Evolutionary conservation across 2,329 filamentous ascomycete genomes (phyloP), one percentile per base, ranked within the genome.

Genomic region (Pseudocercospora eumusae): DNA sequence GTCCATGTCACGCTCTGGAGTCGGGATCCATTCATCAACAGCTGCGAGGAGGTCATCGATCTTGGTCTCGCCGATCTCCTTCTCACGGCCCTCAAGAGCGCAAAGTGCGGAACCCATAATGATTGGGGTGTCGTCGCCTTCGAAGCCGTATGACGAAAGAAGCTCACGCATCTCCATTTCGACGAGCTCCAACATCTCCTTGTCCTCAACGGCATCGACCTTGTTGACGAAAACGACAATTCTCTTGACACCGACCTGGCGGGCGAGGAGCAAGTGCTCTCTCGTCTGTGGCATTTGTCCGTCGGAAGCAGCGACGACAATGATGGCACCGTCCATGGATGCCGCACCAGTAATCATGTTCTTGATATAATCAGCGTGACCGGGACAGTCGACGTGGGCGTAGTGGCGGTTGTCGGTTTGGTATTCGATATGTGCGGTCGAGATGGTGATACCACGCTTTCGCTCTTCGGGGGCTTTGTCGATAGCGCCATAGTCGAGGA

Each of bases 311-410:
- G 96, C 96, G 73, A 99, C 96, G 70, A 99, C 95, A 74, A 99
- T 97, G 77, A 99, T 93, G 74, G 95, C 93, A 74, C 95, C 95
- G 74, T 99, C 95, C 95, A 99, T 99, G 84, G 92, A 96, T 74
- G 96, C 93, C 67, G 95, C 93, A 88, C 95, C 95, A 70, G 95
- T 99, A 80, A 99, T 99, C 95, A 99, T 99, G 89, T 99, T 99
- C 88, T 99, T 99, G 84, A 99, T 98, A 86, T 99, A 99, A 92
- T 99, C 95, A 81, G 95, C 95, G 89, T 99, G 95, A 81, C 95
- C 95, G 63, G 95, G 95, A 82, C 95, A 99, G 86, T 99, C 95
- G 83, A 99, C 95, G 86, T 99, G 95, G 74, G 95, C 95, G 83
- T 99, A 99, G 84, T 99, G 95, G 76, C 95, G 89, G 77, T 84